Evolutionary conservation across 1,139 yeast species (phyloP), one percentile per base, ranked within the genome.

Genomic region (Nadsonia starkeyi-henricii): DNA sequence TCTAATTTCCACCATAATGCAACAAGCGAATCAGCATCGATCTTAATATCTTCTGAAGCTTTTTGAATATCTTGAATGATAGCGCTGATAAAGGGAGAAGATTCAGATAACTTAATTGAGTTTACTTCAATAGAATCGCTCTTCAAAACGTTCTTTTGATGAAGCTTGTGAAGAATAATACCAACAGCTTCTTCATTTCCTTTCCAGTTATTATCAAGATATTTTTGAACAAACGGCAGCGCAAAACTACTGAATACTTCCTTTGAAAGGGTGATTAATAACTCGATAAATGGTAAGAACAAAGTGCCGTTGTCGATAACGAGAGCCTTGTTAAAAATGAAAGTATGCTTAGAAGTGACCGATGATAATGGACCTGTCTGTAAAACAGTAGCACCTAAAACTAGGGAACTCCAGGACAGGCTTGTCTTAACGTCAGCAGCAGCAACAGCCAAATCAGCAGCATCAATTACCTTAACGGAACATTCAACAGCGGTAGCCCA

Each of bases 231-330:
- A 45, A 50, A 53, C 3, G 56, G 54, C 36, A 54, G 43, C 39
- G 54, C 50, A 50, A 57, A 59, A 44, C 46, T 53, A 19, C 51
- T 49, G 48, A 59, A 58, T 13, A 54, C 55, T 2, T 56, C 49
- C 9, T 55, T 53, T 2, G 70, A 49, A n/a, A 55, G 53, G 2
- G 64, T 62, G 19, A 72, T 53, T 2, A 73, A 63, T 12, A 66
- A 56, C 2, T 61, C 58, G 51, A 75, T 72, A 44, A 79, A 67
- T 2, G 67, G 50, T 18, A 58, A 46, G 43, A 59, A 58, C 41
- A 53, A 33, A 2, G 42, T 33, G 23, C 39, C 39, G 17, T 33
- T 33, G 12, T 33, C 17, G 3, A 33, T 33, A 33, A 18, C 19
- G 37, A 43, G 45, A 15, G 33, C 19, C 20, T 20, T 20, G 20